These are phyloP conservation scores for Lagenidium sp. DNA, from an alignment of 352 stramenopile genomes.

Conservation along the genomic window DNA sequence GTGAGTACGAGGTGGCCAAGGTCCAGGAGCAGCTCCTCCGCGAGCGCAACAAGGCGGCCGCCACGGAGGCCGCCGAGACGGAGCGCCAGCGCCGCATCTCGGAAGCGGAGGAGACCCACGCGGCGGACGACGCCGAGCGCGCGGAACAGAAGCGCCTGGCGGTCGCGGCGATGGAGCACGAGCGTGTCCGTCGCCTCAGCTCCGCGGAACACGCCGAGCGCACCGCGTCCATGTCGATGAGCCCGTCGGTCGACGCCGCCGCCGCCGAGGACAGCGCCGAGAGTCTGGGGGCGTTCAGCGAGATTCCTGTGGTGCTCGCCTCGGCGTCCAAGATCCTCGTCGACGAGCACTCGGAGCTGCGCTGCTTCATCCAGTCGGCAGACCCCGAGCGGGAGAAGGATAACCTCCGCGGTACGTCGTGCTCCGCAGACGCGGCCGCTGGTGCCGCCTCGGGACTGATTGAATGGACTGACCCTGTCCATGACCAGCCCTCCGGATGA, in stretches of 20 bases:
- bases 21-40: constrained; percentile 55
- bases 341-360: constrained; percentile 51
- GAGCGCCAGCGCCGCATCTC: constrained; percentile 40
- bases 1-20: constrained; percentile 51
- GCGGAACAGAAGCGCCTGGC: constrained; percentile 21
- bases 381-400: constrained; percentile 54
- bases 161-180: constrained; percentile 39
- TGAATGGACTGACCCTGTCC: background rate
- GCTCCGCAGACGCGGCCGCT: no score
- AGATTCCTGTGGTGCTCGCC: constrained; percentile 50
- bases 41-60: constrained; percentile 26
- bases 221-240: constrained; percentile 5
- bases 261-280: background rate
- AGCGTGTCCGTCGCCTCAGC: constrained; percentile 44
- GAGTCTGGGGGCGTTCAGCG: constrained; percentile 21
- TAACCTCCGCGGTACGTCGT: constrained; percentile 35
- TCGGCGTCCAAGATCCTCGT: constrained; percentile 48
- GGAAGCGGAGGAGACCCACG: constrained; percentile 19
- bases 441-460: no score
- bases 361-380: constrained; percentile 51
- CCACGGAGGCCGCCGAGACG: constrained; percentile 27
- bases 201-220: constrained; percentile 33
- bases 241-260: background rate
- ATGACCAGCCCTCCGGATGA: constrained; percentile 40
- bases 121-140: constrained; percentile 17